A percentile compares a stretch with the other conserved stretches of the same genome.
These are phyloP conservation scores for Colletotrichum sp. DNA, from an alignment of 2,329 filamentous ascomycete species.

Conservation along the genomic window DNA sequence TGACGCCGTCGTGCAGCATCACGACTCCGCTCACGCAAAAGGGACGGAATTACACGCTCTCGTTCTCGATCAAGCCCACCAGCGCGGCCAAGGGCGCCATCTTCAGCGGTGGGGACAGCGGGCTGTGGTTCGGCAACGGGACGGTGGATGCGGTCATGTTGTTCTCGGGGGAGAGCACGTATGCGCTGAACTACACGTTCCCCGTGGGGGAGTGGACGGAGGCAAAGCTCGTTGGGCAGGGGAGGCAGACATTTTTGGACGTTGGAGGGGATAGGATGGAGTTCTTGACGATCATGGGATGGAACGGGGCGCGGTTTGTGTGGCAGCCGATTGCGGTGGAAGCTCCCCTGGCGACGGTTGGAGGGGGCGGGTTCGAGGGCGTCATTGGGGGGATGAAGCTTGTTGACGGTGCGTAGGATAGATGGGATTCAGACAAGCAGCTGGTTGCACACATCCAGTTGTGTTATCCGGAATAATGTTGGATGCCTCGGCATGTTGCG, in stretches of 20 bases:
- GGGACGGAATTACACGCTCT: slow-evolving; percentile 61
- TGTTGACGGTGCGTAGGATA: slow-evolving; percentile 3
- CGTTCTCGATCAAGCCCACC: slow-evolving; percentile 40
- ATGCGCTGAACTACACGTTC: slow-evolving; percentile 21
- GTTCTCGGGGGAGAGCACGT: slow-evolving; percentile 18
- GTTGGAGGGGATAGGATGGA: slow-evolving; percentile 11
- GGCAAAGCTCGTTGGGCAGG: slow-evolving; percentile 10
- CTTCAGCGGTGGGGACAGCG: slow-evolving; percentile 18
- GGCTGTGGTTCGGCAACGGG: slow-evolving; percentile 20
- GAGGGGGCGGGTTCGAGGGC: slow-evolving; percentile 14
- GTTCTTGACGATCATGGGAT: slow-evolving; percentile 17
- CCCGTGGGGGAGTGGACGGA: slow-evolving; percentile 19
- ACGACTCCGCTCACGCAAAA: slow-evolving; percentile 55
- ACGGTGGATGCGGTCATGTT: slow-evolving; percentile 18
- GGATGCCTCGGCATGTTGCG: background rate
- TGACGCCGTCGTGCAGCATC: slow-evolving; percentile 44
- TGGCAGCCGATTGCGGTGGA: slow-evolving; percentile 18
- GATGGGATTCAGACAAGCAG: background rate
- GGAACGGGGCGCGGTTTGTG: slow-evolving; percentile 9
- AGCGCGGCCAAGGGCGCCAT: slow-evolving; percentile 10
- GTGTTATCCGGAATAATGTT: background rate
- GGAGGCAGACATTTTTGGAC: slow-evolving; percentile 11
- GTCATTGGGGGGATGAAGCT: slow-evolving; percentile 16
- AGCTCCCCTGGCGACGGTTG: slow-evolving; percentile 12
- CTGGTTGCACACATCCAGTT: background rate